phyloP scores from a whole-genome alignment of 495 filamentous ascomycete species.

The Hypoxylon fragiforme region DNA sequence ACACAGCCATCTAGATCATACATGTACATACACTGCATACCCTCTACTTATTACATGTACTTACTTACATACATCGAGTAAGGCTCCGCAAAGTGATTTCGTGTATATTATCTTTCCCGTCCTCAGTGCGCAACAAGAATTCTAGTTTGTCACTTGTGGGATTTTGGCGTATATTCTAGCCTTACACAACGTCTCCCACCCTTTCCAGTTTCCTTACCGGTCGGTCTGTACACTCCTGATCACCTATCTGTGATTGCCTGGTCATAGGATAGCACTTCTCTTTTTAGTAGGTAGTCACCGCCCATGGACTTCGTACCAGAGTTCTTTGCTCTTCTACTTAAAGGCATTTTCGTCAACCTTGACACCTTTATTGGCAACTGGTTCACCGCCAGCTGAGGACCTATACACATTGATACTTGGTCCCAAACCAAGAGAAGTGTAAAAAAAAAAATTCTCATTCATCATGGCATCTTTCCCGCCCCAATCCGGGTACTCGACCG shows the following conservation, averaged over 20 bases:
- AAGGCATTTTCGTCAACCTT: conserved; percentile 27
- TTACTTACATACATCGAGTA: conserved; percentile 16
- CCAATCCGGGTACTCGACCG: conserved; percentile 18
- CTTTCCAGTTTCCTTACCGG: conserved; percentile 15
- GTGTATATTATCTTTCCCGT: conserved; percentile 23
- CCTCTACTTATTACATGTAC: conserved; percentile 2
- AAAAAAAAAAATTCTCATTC: background rate
- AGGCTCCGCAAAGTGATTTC: conserved; percentile 24
- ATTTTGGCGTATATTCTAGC: conserved; percentile 15
- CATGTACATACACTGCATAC: too few species aligned
- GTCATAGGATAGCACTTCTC: too few species aligned
- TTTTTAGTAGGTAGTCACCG: too few species aligned
- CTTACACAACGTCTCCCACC: conserved; percentile 1
- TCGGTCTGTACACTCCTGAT: too few species aligned
- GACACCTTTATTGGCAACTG: background rate
- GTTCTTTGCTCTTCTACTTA: conserved; percentile 50
- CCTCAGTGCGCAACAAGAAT: conserved; percentile 6
- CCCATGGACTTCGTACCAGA: conserved; percentile 46
- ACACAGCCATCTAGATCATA: too few species aligned
- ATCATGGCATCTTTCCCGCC: conserved; percentile 20
- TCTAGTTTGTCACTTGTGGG: background rate
- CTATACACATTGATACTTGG: background rate
- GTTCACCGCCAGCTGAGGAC: conserved; percentile 13
- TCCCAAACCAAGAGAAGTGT: too few species aligned
- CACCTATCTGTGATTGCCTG: too few species aligned